Conservation (phyloP, 495 filamentous ascomycete species). For the Penicillium bialowiezense region DNA sequence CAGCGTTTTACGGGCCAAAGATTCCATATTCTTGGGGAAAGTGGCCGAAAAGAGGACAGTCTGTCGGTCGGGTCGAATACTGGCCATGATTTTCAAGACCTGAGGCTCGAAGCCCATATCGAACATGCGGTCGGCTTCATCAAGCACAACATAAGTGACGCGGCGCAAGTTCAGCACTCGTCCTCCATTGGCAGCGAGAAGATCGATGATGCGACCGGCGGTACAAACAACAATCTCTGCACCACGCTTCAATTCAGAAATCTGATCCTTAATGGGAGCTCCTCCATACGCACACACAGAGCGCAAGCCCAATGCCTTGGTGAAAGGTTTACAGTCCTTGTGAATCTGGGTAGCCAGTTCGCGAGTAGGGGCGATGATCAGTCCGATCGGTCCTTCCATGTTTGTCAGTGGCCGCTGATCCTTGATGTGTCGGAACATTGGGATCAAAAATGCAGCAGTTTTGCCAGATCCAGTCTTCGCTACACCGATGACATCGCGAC, state of each 20-base stretch:
- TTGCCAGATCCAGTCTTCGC: slow-evolving; percentile 99
- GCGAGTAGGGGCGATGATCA: slow-evolving; percentile 93
- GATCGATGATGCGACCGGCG: slow-evolving; percentile 94
- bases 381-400: slow-evolving; percentile 79
- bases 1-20: slow-evolving; percentile 83
- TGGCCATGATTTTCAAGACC: slow-evolving; percentile 92
- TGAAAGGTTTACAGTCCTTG: slow-evolving; percentile 87
- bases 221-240: slow-evolving; percentile 95
- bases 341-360: slow-evolving; percentile 95
- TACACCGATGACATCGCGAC: slow-evolving; percentile 92
- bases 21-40: slow-evolving; percentile 92
- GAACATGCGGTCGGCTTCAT: slow-evolving; percentile 99
- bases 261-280: slow-evolving; percentile 95
- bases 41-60: slow-evolving; percentile 96
- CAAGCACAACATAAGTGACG: slow-evolving; percentile 89
- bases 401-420: slow-evolving; percentile 82
- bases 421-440: slow-evolving; percentile 97
- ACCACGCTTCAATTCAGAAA: slow-evolving; percentile 91
- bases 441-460: slow-evolving; percentile 89
- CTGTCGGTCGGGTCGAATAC: slow-evolving; percentile 87
- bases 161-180: slow-evolving; percentile 86
- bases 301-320: slow-evolving; percentile 85
- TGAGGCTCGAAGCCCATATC: slow-evolving; percentile 99
- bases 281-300: slow-evolving; percentile 96
- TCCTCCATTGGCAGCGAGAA: slow-evolving; percentile 87